Conservation (phyloP, 2,329 filamentous ascomycete genomes). For the Monosporascus sp. region DNA sequence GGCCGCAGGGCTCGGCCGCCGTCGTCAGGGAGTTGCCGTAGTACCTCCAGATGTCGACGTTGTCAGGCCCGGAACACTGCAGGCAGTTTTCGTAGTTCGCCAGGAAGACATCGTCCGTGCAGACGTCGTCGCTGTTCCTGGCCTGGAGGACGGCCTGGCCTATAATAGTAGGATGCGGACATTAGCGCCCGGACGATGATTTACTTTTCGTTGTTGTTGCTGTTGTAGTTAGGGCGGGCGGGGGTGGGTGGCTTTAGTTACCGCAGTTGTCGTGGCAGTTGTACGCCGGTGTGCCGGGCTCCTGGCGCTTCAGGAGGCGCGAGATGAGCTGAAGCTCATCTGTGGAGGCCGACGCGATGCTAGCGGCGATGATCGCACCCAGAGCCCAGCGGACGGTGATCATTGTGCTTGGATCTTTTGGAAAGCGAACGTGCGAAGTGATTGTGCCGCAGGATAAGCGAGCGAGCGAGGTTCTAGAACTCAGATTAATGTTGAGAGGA, state of each 20-base stretch:
- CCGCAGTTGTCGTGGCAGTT: conserved; percentile 48
- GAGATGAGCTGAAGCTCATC: conserved; percentile 14
- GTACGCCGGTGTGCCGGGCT: conserved; percentile 37
- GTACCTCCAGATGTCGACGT: conserved; percentile 39
- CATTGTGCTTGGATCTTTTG: conserved; percentile 6
- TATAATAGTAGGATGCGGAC: conserved; percentile 1
- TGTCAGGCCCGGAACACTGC: conserved; percentile 32
- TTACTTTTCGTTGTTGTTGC: background rate
- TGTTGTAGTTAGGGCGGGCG: too few species aligned
- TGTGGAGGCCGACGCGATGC: conserved; percentile 9
- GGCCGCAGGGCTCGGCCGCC: conserved; percentile 27
- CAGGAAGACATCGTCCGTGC: conserved; percentile 34
- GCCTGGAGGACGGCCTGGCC: conserved; percentile 31
- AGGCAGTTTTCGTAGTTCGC: conserved; percentile 38
- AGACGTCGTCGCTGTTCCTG: conserved; percentile 27
- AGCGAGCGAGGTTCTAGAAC: conserved; percentile 4
- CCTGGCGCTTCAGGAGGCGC: conserved; percentile 31
- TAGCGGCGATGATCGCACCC: conserved; percentile 8
- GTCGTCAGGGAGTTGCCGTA: conserved; percentile 33
- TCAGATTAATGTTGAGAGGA: background rate
- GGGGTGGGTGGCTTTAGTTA: conserved; percentile 20
- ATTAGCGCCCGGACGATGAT: too few species aligned
- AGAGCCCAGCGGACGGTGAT: conserved; percentile 6
- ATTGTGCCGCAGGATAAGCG: background rate
- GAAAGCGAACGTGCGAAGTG: conserved; percentile 5